Evolutionary conservation across 228 moss, liverwort and hornwort species (phyloP).

Genomic region (Sphagnum magellanicum): DNA sequence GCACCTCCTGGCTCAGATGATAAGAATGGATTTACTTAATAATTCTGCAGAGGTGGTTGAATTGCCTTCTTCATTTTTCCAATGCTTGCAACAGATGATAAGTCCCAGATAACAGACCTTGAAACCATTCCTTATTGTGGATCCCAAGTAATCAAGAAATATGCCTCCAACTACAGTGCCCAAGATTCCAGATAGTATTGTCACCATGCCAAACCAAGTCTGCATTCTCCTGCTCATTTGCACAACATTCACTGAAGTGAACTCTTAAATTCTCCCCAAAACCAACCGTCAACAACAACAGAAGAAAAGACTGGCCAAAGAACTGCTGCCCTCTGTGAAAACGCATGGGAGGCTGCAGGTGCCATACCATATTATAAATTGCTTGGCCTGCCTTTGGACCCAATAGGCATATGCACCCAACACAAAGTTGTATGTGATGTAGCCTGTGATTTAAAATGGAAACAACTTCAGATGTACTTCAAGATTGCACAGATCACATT

Average conservation of each 20-base stretch:
- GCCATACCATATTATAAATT: constrained; percentile 51
- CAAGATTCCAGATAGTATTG: constrained; percentile 65
- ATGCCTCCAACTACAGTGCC: constrained; percentile 72
- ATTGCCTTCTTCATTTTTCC: too few species aligned
- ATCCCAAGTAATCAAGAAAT: constrained; percentile 57
- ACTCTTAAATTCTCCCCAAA: too few species aligned
- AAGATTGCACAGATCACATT: too few species aligned
- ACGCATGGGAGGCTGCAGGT: too few species aligned
- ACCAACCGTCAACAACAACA: too few species aligned
- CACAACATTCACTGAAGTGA: not conserved
- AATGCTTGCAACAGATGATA: too few species aligned
- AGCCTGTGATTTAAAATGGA: constrained; percentile 24
- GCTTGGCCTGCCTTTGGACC: constrained; percentile 82
- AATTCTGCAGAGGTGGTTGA: too few species aligned
- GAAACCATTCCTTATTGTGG: constrained; percentile 63
- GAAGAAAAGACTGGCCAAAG: too few species aligned
- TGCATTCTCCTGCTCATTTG: constrained; percentile 45
- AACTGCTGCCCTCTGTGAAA: too few species aligned
- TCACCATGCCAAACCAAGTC: constrained; percentile 70
- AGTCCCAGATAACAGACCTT: constrained; percentile 16
- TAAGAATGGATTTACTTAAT: too few species aligned
- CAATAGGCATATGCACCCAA: constrained; percentile 83
- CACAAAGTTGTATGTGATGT: constrained; percentile 69
- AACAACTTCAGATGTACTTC: too few species aligned
- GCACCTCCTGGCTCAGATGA: too few species aligned